Conservation (phyloP, 441 rosid species). For the Mallotus japonicus region DNA sequence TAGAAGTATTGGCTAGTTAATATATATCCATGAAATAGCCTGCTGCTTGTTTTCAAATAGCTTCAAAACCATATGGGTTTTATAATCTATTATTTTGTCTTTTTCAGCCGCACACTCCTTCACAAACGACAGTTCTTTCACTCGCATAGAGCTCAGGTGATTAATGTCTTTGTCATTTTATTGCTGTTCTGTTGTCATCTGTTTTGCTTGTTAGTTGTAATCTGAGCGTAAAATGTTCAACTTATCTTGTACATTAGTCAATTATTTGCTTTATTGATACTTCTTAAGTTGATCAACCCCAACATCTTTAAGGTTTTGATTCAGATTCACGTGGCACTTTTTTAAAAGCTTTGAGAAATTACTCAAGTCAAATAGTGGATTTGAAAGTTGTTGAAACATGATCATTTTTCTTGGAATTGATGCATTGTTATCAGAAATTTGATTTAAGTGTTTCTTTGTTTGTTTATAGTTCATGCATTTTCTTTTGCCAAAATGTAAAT, state of each 20-base stretch:
- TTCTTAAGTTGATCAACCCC: slow-evolving; percentile 10
- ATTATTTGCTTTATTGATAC: background rate
- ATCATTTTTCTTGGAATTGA: background rate
- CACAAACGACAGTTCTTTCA: slow-evolving; percentile 95
- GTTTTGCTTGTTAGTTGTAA: slow-evolving; percentile 15
- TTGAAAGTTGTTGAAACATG: background rate
- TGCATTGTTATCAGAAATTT: background rate
- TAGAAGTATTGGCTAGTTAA: background rate
- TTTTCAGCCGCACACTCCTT: slow-evolving; percentile 73
- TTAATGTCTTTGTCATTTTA: slow-evolving; percentile 15
- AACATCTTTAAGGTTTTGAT: background rate
- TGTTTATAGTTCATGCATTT: background rate
- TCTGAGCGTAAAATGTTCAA: background rate
- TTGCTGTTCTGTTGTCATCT: background rate
- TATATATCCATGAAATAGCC: slow-evolving; percentile 10
- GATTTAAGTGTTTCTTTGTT: background rate
- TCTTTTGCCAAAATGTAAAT: background rate
- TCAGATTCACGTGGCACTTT: background rate
- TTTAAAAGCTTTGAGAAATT: background rate
- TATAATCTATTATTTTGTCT: slow-evolving; percentile 19
- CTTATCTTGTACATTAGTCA: background rate
- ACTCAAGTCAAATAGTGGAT: background rate
- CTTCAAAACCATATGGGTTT: slow-evolving; percentile 19
- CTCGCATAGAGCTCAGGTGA: slow-evolving; percentile 99
- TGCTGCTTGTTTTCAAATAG: background rate